Percentiles rank a stretch among this genome's conserved stretches.
phyloP scores from a whole-genome alignment of 768 basidiomycete species.

The Leccinum rimulosum region DNA sequence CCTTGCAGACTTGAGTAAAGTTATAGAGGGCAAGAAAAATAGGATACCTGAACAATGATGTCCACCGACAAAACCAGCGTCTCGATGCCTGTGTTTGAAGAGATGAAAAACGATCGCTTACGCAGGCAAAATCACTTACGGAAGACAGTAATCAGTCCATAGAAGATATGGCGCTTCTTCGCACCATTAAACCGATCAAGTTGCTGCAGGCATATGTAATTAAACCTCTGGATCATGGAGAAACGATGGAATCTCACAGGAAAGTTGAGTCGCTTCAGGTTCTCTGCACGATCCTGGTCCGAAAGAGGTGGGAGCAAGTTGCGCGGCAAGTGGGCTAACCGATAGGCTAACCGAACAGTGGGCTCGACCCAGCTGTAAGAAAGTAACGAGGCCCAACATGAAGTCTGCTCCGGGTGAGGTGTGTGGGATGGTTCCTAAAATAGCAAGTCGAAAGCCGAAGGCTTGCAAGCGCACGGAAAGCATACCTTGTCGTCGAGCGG shows the following conservation, averaged over 20 bases:
- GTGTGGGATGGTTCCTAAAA: background rate
- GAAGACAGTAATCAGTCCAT: constrained; percentile 2
- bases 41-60: background rate
- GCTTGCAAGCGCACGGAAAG: background rate
- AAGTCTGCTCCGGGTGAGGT: constrained; percentile 4
- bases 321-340: background rate
- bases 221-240: background rate
- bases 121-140: background rate
- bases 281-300: background rate
- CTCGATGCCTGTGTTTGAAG: background rate
- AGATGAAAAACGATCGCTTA: background rate
- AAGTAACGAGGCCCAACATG: background rate
- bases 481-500: background rate
- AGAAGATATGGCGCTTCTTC: constrained; percentile 3
- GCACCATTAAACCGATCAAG: constrained; percentile 1
- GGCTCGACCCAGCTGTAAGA: constrained; percentile 3
- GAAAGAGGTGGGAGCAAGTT: constrained; percentile 2
- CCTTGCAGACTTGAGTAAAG: background rate
- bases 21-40: background rate
- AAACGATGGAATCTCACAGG: background rate
- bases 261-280: background rate
- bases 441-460: background rate
- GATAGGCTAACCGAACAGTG: constrained; percentile 2
- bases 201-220: background rate
- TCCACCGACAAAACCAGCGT: background rate